Base-by-base conservation (phyloP, 192 early-diverging fungal genomes). In the Ambispora gerdemannii region DNA sequence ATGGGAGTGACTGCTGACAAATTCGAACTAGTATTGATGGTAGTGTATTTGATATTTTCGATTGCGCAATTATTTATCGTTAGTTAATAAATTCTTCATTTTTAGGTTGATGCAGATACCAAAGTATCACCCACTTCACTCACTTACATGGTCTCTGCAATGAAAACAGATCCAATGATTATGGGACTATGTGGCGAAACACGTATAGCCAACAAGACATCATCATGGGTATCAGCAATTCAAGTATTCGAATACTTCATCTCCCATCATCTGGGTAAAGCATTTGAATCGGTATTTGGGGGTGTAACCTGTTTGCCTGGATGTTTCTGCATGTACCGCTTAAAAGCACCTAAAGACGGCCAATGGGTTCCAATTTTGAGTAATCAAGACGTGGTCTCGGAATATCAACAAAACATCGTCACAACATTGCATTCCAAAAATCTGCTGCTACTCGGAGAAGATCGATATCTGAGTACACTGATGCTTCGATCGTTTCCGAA, bases 241-340 rank as follows among this genome's bases (percentile, higher is more conserved):
- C 95, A 96, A 81, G 95, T 97, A 15, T 97, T 93, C 72, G 95
- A 97, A 82, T 97, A 97, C 83, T 97, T 92, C 76, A 95, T 94
- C 56, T 94, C 91, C 25, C 95, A 97, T 73, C 93, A 97, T 72
- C 84, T 92, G 71, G 84, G 85, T 73, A 92, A 94, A 74, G 90
- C 93, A 0, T 97, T 97, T 72, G 95, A 97, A 80, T 91, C 90
- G 22, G 84, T 93, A 50, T 96, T 95, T 82, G 95, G 95, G 69
- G 91, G 91, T 81, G 93, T 95, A 13, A 97, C 95, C 3, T 97
- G 95, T 79, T 74, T 97, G 50, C 95, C 95, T 25, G 91, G 93
- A 56, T 95, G 95, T 72, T 97, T 97, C 84, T 94, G 91, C 81
- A 93, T 94, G 92, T 97, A 93, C 77, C 90, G 95, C 24, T 90